These are phyloP conservation scores for Pestalotiopsis sp. DNA, from an alignment of 2,329 filamentous ascomycete genomes.

Conservation along the genomic window DNA sequence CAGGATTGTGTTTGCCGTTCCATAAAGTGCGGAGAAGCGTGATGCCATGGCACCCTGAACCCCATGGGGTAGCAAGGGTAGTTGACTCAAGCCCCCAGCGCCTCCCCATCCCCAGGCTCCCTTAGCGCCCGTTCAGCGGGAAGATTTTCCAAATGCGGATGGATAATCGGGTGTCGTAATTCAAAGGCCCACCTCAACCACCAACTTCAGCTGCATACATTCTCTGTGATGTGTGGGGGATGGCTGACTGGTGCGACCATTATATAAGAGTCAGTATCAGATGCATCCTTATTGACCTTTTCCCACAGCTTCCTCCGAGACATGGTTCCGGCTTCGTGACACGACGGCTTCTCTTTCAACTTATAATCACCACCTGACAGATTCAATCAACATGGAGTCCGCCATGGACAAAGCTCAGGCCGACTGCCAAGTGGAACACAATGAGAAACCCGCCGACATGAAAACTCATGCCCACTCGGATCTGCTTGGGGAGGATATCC, in stretches of 20 bases:
- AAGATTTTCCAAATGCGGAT: neutral
- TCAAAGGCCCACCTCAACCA: neutral
- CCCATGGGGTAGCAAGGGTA: no score
- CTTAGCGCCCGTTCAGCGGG: neutral
- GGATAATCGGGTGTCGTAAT: neutral
- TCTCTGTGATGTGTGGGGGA: neutral
- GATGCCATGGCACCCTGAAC: no score
- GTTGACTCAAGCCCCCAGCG: no score
- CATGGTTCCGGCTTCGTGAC: neutral
- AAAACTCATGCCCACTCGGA: neutral
- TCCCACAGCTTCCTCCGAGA: neutral
- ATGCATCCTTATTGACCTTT: neutral
- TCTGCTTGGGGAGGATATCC: neutral
- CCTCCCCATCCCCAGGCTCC: no score
- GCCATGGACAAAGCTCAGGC: neutral
- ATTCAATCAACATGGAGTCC: neutral
- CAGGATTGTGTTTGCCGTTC: no score
- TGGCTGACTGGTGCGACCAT: neutral
- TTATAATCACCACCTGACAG: neutral
- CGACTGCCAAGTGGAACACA: slow-evolving; percentile 5
- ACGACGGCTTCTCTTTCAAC: neutral
- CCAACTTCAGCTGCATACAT: no score
- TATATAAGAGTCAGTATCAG: neutral
- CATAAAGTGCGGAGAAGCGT: no score
- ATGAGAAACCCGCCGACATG: neutral